These are phyloP conservation scores for Emergomyces orientalis DNA, from an alignment of 2,329 filamentous ascomycete genomes.

Conservation along the genomic window DNA sequence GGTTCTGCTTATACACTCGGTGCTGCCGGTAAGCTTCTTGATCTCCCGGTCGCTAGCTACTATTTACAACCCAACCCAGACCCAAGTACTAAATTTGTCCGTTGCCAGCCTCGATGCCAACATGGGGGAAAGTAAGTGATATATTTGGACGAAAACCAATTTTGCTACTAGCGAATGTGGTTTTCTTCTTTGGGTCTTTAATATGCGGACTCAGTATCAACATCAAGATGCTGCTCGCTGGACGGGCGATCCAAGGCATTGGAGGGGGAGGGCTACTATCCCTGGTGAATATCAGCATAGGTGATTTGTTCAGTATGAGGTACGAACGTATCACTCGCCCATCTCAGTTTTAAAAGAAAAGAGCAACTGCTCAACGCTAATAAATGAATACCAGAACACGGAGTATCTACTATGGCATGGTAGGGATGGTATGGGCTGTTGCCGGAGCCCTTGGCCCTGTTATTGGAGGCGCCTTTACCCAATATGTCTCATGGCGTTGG, in stretches of 20 bases:
- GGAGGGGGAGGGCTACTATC: constrained; percentile 55
- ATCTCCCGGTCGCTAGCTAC: constrained; percentile 7
- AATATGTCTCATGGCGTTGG: constrained; percentile 52
- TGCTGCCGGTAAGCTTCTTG: constrained; percentile 21
- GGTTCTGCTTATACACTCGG: constrained; percentile 29
- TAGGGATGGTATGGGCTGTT: constrained; percentile 53
- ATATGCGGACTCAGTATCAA: constrained; percentile 50
- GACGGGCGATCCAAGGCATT: constrained; percentile 53
- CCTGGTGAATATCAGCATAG: constrained; percentile 55
- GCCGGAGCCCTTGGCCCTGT: constrained; percentile 52
- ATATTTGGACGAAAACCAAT: constrained; percentile 59
- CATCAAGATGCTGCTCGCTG: constrained; percentile 54
- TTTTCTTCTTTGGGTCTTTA: constrained; percentile 55
- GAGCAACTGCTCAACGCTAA: no score
- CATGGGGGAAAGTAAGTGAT: constrained; percentile 55
- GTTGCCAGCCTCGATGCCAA: constrained; percentile 32
- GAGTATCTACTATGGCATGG: constrained; percentile 53
- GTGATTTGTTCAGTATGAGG: constrained; percentile 54
- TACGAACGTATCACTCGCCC: constrained; percentile 15
- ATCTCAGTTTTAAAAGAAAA: background rate
- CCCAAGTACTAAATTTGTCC: background rate
- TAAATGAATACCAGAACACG: constrained; percentile 32
- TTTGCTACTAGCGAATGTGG: constrained; percentile 49
- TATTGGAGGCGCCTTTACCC: constrained; percentile 52
- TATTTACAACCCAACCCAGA: background rate